Evolutionary conservation across 345 rosid genomes (phyloP).

Genomic region (Viola odorata): DNA sequence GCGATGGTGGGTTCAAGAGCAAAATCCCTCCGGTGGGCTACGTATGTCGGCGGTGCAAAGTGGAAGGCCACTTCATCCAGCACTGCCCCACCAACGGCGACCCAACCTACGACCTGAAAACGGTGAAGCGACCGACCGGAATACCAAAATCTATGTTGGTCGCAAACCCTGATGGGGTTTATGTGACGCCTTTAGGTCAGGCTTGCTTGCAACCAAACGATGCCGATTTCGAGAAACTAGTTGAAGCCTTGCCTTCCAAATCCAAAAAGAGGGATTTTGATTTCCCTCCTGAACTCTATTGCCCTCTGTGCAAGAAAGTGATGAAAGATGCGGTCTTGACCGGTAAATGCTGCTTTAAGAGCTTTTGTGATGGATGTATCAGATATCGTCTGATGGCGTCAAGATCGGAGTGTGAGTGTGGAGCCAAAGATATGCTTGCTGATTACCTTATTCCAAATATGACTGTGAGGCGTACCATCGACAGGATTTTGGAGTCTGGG

Average conservation of each 20-base stretch:
- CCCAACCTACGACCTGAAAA: background rate
- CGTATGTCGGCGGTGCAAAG: background rate
- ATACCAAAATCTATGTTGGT: background rate
- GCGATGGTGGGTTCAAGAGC: background rate
- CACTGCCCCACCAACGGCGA: slow-evolving; percentile 7
- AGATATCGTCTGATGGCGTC: slow-evolving; percentile 5
- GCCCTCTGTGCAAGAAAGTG: background rate
- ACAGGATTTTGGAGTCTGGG: slow-evolving; percentile 8
- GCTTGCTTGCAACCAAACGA: background rate
- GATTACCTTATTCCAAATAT: slow-evolving; percentile 10
- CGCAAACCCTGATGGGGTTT: background rate
- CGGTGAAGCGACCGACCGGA: background rate
- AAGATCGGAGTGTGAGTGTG: slow-evolving; percentile 6
- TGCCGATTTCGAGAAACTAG: background rate
- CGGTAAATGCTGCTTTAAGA: slow-evolving; percentile 11
- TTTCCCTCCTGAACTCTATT: background rate
- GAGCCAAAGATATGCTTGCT: slow-evolving; percentile 6
- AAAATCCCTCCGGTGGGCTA: background rate
- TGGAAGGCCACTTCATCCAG: slow-evolving; percentile 3
- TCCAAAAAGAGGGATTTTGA: background rate
- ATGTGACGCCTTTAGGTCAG: background rate
- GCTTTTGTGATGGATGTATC: slow-evolving; percentile 8
- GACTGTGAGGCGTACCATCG: slow-evolving; percentile 6
- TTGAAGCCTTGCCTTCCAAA: background rate
- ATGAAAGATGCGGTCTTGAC: slow-evolving; percentile 13